Base-by-base conservation (phyloP, 2,329 filamentous ascomycete genomes). In the Saccharata proteae region DNA sequence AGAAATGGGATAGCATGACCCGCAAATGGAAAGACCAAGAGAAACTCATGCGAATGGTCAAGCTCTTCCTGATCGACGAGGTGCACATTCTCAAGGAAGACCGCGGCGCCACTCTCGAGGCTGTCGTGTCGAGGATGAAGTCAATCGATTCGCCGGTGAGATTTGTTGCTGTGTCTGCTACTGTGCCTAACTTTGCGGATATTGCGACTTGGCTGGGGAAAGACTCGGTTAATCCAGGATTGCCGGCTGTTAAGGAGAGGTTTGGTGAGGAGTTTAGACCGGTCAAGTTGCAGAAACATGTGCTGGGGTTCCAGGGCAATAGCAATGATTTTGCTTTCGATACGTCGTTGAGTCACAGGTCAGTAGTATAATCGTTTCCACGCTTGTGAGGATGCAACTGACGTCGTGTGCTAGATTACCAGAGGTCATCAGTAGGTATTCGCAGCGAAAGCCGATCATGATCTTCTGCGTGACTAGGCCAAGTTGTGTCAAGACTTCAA, bases 1-100 rank as follows among this genome's bases (percentile, higher is more conserved):
- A 93, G 54, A 92, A 92, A 47, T 92, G 83, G 83, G 83, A 93
- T 48, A 88, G 81, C 37, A 77, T 90, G 51, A 92, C 84, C 1
- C 67, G 83, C 12, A 86, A 83, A 47, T 92, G 84, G 84, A 74
- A 77, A 43, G 83, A 92, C 43, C 79, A 92, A 44, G 67, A 69
- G 31, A 79, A 67, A 40, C 59, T 92, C 12, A 72, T 92, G 54
- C 70, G 77, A 36, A 64, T 86, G 39, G 71, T 92, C 26, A 80
- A 78, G 38, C 59, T 93, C 0, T 83, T 90, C 39, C 65, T 93
- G 13, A 85, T 93, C 34, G 83, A 93, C 43, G 83, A 93, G 47
- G 81, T 92, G 0, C 83, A 93, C 42, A 84, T 90, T 20, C 64
- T 93, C 32, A 88, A 84, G 44, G 82, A 90, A 44, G 58, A 67